phyloP scores from a whole-genome alignment of 164 flowering plant species.

The Piper longum region DNA sequence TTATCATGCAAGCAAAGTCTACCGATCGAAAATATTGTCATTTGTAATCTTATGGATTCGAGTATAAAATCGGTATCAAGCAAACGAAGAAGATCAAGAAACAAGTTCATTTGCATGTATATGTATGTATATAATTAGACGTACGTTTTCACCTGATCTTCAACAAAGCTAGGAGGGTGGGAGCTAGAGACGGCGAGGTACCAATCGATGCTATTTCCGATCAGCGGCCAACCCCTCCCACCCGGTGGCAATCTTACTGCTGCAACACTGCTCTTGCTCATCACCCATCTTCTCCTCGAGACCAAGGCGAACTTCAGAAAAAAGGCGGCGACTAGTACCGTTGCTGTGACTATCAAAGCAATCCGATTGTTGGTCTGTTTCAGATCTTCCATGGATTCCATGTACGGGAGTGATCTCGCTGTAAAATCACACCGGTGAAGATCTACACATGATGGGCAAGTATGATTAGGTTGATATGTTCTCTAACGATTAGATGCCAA shows the following conservation, averaged over 20 bases:
- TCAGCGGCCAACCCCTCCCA: constrained; percentile 57
- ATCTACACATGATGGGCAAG: no score
- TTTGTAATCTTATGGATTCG: no score
- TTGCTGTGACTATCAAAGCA: constrained; percentile 6
- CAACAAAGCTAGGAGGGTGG: constrained; percentile 64
- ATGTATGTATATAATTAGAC: neutral
- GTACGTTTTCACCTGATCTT: constrained; percentile 54
- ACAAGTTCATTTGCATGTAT: neutral
- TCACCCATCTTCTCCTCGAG: constrained; percentile 1
- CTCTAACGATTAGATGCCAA: no score
- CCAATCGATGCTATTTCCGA: constrained; percentile 70
- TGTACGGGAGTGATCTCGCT: no score
- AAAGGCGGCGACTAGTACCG: constrained; percentile 9
- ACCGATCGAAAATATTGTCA: no score
- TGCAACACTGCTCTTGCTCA: neutral
- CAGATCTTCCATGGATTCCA: constrained; percentile 15
- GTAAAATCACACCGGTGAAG: no score
- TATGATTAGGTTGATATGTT: no score
- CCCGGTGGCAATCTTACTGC: constrained; percentile 54
- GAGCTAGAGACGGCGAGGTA: constrained; percentile 62
- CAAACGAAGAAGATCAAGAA: neutral
- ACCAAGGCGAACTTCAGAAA: constrained; percentile 3
- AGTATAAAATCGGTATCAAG: neutral
- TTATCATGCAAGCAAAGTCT: no score
- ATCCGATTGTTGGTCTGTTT: constrained; percentile 1